Conservation (phyloP, 2,329 filamentous ascomycete genomes). For the Colletotrichum brevisporum region DNA sequence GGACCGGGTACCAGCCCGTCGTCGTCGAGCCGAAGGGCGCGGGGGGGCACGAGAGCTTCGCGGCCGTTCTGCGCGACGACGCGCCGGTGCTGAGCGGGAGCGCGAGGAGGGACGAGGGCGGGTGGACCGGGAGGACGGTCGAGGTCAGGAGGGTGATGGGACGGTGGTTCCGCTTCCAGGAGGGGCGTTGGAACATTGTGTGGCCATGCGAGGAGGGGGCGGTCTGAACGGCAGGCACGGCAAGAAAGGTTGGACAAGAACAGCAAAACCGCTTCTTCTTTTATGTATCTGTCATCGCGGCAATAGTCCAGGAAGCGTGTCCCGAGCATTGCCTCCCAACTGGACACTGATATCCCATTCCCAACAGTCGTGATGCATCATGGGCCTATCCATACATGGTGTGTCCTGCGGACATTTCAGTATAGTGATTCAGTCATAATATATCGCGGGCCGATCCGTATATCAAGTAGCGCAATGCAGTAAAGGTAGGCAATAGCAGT, state of each 20-base stretch:
- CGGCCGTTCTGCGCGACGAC: constrained; percentile 62
- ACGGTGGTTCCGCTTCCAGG: constrained; percentile 75
- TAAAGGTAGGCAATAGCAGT: no score
- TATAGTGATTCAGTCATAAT: no score
- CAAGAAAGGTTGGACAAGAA: no score
- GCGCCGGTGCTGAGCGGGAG: constrained; percentile 75
- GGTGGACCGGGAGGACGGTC: constrained; percentile 72
- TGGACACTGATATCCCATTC: background rate
- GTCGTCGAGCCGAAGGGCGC: constrained; percentile 61
- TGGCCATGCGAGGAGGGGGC: background rate
- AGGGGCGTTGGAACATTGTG: constrained; percentile 51
- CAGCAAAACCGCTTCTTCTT: no score
- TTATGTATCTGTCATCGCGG: no score
- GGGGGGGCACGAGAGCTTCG: constrained; percentile 48
- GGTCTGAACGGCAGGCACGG: background rate
- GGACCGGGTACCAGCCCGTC: constrained; percentile 59
- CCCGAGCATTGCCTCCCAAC: constrained; percentile 2
- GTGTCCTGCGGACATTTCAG: no score
- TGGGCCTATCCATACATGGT: no score
- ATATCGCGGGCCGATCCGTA: no score
- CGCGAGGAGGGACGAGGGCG: constrained; percentile 63
- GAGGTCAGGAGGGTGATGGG: constrained; percentile 69
- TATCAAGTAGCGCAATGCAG: no score
- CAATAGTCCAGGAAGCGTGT: background rate
- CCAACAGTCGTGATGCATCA: background rate